Evolutionary conservation across 2,329 filamentous ascomycete species (phyloP).

Genomic region (Aspergillus proliferans): DNA sequence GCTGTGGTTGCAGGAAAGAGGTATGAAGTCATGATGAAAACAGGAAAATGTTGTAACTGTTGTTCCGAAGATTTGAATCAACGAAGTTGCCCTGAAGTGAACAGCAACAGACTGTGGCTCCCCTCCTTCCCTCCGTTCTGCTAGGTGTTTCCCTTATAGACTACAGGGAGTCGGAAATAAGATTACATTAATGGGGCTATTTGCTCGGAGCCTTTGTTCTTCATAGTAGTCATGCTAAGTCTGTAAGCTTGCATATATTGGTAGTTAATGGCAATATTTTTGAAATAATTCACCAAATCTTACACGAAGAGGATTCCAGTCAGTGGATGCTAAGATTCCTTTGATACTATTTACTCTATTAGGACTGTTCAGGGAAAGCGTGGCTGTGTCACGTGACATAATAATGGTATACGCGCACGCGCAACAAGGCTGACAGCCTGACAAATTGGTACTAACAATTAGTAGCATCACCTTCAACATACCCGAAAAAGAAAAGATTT

Average conservation of each 20-base stretch:
- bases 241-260: not conserved
- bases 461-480: not conserved
- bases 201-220: not conserved
- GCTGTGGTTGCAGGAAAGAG: not conserved
- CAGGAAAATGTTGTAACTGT: not conserved
- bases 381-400: not conserved
- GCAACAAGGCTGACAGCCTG: not conserved
- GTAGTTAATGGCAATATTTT: not conserved
- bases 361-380: not conserved
- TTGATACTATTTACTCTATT: not conserved
- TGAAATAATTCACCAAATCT: not conserved
- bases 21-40: not conserved
- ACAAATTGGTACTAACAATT: not conserved
- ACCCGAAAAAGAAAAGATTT: not conserved
- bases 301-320: not conserved
- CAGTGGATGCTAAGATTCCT: not conserved
- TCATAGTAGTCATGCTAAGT: not conserved
- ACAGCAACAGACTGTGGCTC: not conserved
- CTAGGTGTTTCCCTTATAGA: not conserved
- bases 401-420: not conserved
- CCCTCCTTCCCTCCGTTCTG: not conserved
- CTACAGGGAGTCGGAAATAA: not conserved
- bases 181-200: not conserved
- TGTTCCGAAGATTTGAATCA: not conserved
- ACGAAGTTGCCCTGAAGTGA: not conserved